A percentile compares a stretch with the other conserved stretches of the same genome.
phyloP scores from a whole-genome alignment of 2,329 filamentous ascomycete species.

The Colletotrichum caudatum region DNA sequence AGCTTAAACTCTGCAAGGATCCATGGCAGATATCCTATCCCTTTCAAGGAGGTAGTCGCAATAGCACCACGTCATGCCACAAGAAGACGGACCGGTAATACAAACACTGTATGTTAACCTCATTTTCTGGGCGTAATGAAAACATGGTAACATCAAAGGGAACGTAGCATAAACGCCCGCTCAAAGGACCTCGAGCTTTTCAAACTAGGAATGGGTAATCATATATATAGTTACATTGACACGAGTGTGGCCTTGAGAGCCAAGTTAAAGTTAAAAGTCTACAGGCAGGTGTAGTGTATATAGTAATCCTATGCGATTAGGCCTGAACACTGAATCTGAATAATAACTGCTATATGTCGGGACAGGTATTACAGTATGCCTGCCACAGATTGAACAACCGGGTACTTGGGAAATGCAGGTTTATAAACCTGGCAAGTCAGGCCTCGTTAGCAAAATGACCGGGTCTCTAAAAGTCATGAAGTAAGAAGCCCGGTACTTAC shows the following conservation, averaged over 20 bases:
- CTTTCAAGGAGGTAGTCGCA: too few relatives aligned
- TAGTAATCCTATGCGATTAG: background rate
- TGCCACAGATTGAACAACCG: conserved; percentile 13
- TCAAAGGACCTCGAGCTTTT: background rate
- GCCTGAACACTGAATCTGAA: background rate
- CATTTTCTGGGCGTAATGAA: background rate
- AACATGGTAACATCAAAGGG: background rate
- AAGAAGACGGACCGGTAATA: too few relatives aligned
- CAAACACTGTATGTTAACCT: background rate
- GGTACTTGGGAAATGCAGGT: conserved; percentile 20
- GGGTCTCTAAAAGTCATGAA: too few relatives aligned
- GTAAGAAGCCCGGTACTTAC: conserved; percentile 16
- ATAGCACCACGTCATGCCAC: background rate
- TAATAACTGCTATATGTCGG: background rate
- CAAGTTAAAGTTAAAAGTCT: background rate
- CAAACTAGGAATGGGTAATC: background rate
- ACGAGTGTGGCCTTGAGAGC: background rate
- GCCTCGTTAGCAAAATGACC: background rate
- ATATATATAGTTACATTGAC: background rate
- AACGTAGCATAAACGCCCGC: background rate
- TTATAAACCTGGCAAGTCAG: background rate
- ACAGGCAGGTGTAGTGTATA: background rate
- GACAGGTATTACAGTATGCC: background rate
- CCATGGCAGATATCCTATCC: too few relatives aligned
- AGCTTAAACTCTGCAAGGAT: too few relatives aligned